Percentiles rank a stretch among this genome's conserved stretches.
Conservation (phyloP, 2,329 filamentous ascomycete genomes). For the Dichotomopilus funicola region DNA sequence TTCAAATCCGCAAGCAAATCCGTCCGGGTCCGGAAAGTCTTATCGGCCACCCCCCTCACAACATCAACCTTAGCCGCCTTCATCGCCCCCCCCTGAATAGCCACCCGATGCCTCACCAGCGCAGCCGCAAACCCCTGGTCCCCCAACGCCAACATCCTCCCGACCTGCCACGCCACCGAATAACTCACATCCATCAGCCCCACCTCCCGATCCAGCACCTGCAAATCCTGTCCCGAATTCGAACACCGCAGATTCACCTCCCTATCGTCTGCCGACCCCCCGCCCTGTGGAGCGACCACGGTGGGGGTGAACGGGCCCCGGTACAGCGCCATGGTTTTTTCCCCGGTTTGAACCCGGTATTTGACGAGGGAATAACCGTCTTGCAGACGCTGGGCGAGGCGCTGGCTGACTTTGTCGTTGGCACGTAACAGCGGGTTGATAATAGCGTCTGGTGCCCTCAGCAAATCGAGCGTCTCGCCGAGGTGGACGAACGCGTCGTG, state of each 20-base stretch:
- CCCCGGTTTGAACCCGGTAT: no score
- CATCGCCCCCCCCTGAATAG: not conserved
- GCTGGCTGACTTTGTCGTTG: no score
- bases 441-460: no score
- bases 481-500: constrained; percentile 25
- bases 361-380: no score
- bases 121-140: constrained; percentile 17
- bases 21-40: no score
- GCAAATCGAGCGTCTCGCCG: not conserved
- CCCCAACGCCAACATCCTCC: constrained; percentile 15
- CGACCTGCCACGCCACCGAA: constrained; percentile 33
- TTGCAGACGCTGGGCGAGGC: no score
- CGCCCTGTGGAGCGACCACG: constrained; percentile 20
- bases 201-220: constrained; percentile 26
- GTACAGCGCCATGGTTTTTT: not conserved
- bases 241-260: no score
- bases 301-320: not conserved
- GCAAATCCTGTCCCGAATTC: constrained; percentile 30
- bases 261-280: no score
- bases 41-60: no score
- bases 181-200: constrained; percentile 36
- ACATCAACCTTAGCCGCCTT: not conserved
- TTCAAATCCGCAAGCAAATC: not conserved
- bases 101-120: not conserved
- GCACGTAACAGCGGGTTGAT: no score